Evolutionary conservation across 225 moss, liverwort and hornwort genomes (phyloP).

Genomic region (Marchantia paleacea): DNA sequence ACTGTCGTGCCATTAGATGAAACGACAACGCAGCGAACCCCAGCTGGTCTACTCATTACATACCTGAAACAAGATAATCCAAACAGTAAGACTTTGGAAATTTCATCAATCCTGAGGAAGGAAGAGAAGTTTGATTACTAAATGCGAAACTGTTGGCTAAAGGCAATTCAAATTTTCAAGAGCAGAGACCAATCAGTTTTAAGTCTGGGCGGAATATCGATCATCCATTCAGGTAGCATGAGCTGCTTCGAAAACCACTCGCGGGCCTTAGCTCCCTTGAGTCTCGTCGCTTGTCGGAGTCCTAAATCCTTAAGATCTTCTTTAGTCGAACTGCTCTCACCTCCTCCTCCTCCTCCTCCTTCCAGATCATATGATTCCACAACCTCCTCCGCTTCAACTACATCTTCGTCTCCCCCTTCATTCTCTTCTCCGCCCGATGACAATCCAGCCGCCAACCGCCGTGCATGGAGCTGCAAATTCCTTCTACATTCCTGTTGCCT

Average conservation of each 20-base stretch:
- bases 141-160: neutral
- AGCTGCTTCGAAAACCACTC: slow-evolving; percentile 87
- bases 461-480: slow-evolving; percentile 82
- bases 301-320: slow-evolving; percentile 56
- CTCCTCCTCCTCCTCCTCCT: slow-evolving; percentile 52
- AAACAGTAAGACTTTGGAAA: neutral
- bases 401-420: slow-evolving; percentile 36
- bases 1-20: slow-evolving; percentile 85
- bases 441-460: slow-evolving; percentile 61
- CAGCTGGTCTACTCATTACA: slow-evolving; percentile 89
- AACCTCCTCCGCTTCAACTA: slow-evolving; percentile 25
- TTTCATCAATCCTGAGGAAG: neutral
- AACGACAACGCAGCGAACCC: slow-evolving; percentile 88
- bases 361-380: slow-evolving; percentile 23
- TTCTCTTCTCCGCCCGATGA: slow-evolving; percentile 24
- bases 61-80: slow-evolving; percentile 56
- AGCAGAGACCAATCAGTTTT: slow-evolving; percentile 72
- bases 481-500: slow-evolving; percentile 84
- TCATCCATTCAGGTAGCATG: slow-evolving; percentile 99
- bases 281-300: slow-evolving; percentile 69
- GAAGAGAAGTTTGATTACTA: neutral
- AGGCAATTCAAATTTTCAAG: neutral
- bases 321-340: slow-evolving; percentile 42
- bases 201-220: slow-evolving; percentile 77
- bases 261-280: slow-evolving; percentile 73